Conservation (phyloP, 2,329 filamentous ascomycete genomes). For the Sporothrix euskadiensis region DNA sequence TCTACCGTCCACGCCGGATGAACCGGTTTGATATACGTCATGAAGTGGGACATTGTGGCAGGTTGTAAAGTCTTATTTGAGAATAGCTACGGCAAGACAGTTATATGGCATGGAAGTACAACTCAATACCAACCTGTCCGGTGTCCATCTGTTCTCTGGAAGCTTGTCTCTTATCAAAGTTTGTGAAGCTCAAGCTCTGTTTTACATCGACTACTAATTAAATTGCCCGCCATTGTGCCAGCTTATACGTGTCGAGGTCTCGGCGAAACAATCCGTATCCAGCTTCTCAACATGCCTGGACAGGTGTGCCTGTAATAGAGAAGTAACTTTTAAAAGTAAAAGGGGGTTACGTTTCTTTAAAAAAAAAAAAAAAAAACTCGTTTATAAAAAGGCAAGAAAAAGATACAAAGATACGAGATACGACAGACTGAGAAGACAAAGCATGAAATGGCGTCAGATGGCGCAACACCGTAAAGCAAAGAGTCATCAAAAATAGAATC, state of each 20-base stretch:
- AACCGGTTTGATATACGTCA: background rate
- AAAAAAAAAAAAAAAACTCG: background rate
- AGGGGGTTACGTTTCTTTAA: too few relatives aligned
- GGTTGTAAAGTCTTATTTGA: background rate
- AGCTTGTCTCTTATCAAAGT: background rate
- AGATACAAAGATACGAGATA: background rate
- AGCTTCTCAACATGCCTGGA: background rate
- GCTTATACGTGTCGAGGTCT: constrained; percentile 4
- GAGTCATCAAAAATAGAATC: background rate
- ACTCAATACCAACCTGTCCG: too few relatives aligned
- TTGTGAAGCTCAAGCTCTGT: background rate
- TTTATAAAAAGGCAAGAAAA: background rate
- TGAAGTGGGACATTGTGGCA: background rate
- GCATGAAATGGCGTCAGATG: constrained; percentile 26
- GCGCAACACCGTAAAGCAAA: constrained; percentile 8
- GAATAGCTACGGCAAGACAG: background rate
- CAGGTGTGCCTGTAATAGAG: background rate
- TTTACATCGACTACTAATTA: too few relatives aligned
- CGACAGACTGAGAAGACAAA: background rate
- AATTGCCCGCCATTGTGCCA: background rate
- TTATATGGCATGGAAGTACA: background rate
- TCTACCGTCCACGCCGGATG: background rate
- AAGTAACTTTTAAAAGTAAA: background rate
- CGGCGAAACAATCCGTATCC: background rate
- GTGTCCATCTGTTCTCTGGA: background rate